phyloP scores from a whole-genome alignment of 2,329 filamentous ascomycete species.

The Colletotrichum tropicicola region DNA sequence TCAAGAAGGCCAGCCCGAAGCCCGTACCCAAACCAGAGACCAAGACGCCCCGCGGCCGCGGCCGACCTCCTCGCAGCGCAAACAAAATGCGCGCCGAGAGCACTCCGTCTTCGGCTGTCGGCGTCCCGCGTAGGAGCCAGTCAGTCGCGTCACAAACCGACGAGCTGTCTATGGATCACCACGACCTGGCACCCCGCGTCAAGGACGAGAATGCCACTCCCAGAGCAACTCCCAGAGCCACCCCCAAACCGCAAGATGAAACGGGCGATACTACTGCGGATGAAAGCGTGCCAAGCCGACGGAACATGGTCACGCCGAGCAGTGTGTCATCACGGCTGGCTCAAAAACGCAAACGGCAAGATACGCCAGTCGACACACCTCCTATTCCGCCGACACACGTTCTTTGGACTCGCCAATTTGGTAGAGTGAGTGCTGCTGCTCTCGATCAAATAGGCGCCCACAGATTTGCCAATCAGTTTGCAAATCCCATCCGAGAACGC shows the following conservation, averaged over 20 bases:
- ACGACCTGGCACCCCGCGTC: constrained; percentile 51
- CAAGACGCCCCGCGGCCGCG: constrained; percentile 40
- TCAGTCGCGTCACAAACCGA: constrained; percentile 57
- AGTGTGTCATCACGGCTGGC: constrained; percentile 46
- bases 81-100: constrained; percentile 45
- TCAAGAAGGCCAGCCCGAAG: constrained; percentile 46
- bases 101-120: constrained; percentile 42
- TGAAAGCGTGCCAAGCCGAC: constrained; percentile 55
- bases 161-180: constrained; percentile 55
- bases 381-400: constrained; percentile 71
- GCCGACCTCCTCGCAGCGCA: constrained; percentile 45
- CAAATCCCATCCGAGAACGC: constrained; percentile 76
- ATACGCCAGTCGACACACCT: constrained; percentile 55
- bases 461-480: constrained; percentile 82
- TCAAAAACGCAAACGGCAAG: constrained; percentile 67
- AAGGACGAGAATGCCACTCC: constrained; percentile 67
- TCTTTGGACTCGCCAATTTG: constrained; percentile 79
- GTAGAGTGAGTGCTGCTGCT: constrained; percentile 76
- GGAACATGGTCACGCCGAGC: constrained; percentile 46
- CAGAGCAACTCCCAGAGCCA: constrained; percentile 24
- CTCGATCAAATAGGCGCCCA: constrained; percentile 82
- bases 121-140: constrained; percentile 50
- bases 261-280: constrained; percentile 64
- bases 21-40: constrained; percentile 40
- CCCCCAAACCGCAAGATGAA: constrained; percentile 61